Conservation (phyloP, 2,329 filamentous ascomycete genomes). For the Trichoderma sp. region DNA sequence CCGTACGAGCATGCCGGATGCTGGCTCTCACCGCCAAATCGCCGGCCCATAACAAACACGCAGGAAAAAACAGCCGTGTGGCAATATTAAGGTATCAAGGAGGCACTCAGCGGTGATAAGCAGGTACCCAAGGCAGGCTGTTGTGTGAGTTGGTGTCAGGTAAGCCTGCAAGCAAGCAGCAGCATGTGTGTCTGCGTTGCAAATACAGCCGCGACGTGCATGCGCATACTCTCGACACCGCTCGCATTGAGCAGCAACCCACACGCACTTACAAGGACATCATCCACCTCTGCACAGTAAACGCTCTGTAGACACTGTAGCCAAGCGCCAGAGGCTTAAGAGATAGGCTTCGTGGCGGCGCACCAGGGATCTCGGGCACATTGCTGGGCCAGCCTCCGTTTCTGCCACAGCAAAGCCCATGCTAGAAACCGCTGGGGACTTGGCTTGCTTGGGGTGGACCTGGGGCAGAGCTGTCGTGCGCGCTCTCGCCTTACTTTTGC, state of each 20-base stretch:
- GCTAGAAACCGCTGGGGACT: neutral
- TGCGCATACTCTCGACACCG: neutral
- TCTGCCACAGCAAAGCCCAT: neutral
- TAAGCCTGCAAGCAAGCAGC: neutral
- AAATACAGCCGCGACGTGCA: neutral
- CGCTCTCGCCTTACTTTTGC: slow-evolving; percentile 8
- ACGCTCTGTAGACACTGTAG: no score
- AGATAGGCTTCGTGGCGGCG: neutral
- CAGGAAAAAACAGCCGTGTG: neutral
- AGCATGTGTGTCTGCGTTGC: neutral
- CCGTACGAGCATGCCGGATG: neutral
- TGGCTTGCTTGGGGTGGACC: neutral
- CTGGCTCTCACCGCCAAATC: slow-evolving; percentile 7
- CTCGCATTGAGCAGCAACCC: neutral
- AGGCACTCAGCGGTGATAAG: neutral
- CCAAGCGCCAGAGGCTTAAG: neutral
- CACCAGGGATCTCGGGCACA: neutral
- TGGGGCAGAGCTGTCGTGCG: neutral
- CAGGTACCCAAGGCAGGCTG: slow-evolving; percentile 1
- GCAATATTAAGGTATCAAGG: neutral
- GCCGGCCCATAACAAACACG: neutral
- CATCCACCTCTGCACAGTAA: neutral
- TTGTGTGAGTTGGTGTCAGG: neutral
- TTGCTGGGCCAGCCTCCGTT: neutral
- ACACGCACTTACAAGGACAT: neutral